Evolutionary conservation across 768 basidiomycete genomes (phyloP).

Genomic region (Suillus occidentalis): DNA sequence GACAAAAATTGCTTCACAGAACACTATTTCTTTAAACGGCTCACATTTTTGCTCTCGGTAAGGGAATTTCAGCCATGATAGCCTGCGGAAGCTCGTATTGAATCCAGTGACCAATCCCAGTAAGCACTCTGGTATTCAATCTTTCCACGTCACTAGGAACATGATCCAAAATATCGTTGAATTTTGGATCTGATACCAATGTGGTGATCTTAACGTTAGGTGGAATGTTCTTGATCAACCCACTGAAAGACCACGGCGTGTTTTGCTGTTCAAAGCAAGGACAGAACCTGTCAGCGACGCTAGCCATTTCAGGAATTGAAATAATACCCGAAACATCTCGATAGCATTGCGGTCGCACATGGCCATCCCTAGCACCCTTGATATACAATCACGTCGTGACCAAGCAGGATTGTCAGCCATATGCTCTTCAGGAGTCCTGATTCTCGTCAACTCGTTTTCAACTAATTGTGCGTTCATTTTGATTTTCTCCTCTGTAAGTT

Average conservation of each 20-base stretch:
- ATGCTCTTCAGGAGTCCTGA: neutral
- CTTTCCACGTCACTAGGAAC: neutral
- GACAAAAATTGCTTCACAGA: neutral
- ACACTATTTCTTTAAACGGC: neutral
- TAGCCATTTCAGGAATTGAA: neutral
- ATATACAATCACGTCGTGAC: neutral
- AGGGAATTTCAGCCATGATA: slow-evolving; percentile 3
- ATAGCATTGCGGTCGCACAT: neutral
- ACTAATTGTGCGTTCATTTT: neutral
- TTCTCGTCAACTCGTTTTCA: neutral
- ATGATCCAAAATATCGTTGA: neutral
- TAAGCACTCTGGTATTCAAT: neutral
- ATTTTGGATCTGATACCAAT: neutral
- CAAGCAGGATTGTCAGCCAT: neutral
- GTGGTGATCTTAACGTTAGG: neutral
- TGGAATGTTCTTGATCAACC: neutral
- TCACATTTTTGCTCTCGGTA: neutral
- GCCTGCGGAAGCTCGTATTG: slow-evolving; percentile 11
- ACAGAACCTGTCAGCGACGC: neutral
- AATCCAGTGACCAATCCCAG: neutral
- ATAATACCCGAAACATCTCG: neutral
- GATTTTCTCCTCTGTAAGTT: neutral
- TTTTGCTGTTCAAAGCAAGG: neutral
- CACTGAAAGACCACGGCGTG: neutral
- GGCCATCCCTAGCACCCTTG: neutral